Evolutionary conservation across 2,329 filamentous ascomycete species (phyloP).

Genomic region (Dichotomopilus funicola): DNA sequence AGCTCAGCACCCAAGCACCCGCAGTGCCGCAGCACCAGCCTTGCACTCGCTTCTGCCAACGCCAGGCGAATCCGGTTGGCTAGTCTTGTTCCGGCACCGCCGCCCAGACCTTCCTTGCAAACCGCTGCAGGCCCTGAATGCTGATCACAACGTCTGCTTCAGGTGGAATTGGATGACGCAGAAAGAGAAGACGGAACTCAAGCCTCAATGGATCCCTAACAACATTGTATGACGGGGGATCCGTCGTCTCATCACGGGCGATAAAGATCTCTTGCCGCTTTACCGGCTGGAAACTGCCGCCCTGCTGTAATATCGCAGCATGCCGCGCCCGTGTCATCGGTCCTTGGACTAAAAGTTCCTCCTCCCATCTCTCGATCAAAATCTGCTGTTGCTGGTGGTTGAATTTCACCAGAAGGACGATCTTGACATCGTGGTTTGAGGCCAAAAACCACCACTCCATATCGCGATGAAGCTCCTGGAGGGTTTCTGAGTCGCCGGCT

Average conservation of each 20-base stretch:
- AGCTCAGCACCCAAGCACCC: slow-evolving; percentile 19
- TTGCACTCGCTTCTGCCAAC: no score
- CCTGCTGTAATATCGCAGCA: background rate
- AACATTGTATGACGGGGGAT: slow-evolving; percentile 13
- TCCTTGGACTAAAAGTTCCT: slow-evolving; percentile 14
- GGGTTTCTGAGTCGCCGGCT: slow-evolving; percentile 8
- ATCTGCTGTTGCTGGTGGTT: background rate
- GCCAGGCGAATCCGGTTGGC: no score
- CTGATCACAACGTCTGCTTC: slow-evolving; percentile 1
- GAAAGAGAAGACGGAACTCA: background rate
- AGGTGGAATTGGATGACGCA: background rate
- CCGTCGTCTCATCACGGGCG: slow-evolving; percentile 5
- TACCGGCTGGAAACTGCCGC: slow-evolving; percentile 7
- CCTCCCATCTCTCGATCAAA: slow-evolving; percentile 16
- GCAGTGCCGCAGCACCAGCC: no score
- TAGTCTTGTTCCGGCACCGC: no score
- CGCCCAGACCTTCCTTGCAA: no score
- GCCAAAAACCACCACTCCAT: slow-evolving; percentile 13
- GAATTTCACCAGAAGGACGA: slow-evolving; percentile 18
- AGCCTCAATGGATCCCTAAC: slow-evolving; percentile 10
- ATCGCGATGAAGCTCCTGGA: background rate
- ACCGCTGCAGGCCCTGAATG: slow-evolving; percentile 2
- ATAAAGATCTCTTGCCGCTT: slow-evolving; percentile 14
- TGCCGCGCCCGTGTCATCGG: background rate
- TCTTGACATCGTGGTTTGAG: slow-evolving; percentile 18